Evolutionary conservation across 2,329 filamentous ascomycete species (phyloP), one percentile per base, ranked within the genome.

Genomic region (Colletotrichum higginsianum): DNA sequence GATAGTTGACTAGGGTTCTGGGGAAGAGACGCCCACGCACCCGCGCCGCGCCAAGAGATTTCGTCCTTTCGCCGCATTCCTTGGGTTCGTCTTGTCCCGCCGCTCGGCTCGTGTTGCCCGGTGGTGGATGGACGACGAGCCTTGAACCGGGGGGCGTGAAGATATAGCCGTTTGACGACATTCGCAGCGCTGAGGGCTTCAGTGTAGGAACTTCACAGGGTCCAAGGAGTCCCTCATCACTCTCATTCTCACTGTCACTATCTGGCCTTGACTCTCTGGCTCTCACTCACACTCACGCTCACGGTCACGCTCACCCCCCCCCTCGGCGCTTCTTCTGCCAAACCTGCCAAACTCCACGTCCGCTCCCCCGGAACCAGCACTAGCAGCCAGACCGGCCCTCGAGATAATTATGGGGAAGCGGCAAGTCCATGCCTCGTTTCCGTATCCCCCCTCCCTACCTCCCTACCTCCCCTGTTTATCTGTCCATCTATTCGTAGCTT

Each of bases 71-170:
- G 65, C 65, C 66, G 66, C 69, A 70, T 64, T 42, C 60, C 69
- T 70, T 60, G 66, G 35, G 67, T 67, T 61, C 53, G 46, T 72
- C 66, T 70, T 56, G 68, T 71, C 56, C 42, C 61, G 44, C 9
- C 26, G 50, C 38, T 42, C 53, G 67, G 38, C 53, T 69, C n/a
- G 55, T 30, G n/a, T 21, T 35, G 23, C 55, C 55, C 23, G 55
- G 30, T n/a, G 38, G 47, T 46, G 46, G 23, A 35, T 30, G 30
- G 49, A 26, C 16, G 66, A 21, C 56, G 35, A 18, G 3, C 15
- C 23, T 26, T 35, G 23, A 21, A 21, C 13, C 13, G 42, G 12
- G 12, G 65, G 65, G 52, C n/a, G 42, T 64, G n/a, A 49, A 15
- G 26, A 47, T 53, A 35, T n/a, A n/a, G 21, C 8, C 8, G 35